Evolutionary conservation across 805 yeast species (phyloP).

Genomic region (Yamadazyma olivae): DNA sequence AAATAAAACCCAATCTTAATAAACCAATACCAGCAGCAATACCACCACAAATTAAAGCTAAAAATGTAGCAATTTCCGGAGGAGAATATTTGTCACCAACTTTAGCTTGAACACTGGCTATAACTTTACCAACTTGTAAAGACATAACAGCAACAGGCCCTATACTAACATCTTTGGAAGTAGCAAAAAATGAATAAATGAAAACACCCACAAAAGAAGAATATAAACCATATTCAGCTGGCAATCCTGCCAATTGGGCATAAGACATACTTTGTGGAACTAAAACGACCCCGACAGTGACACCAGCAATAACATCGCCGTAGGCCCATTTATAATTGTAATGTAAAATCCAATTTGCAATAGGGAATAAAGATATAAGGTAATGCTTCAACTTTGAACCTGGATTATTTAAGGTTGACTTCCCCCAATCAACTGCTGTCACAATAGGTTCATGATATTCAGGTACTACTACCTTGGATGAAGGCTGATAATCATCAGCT

Average conservation of each 20-base stretch:
- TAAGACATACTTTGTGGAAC: slow-evolving; percentile 97
- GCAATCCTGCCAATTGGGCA: slow-evolving; percentile 79
- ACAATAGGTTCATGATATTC: slow-evolving; percentile 34
- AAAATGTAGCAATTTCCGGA: slow-evolving; percentile 74
- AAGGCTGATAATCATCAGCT: not conserved
- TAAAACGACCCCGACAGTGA: slow-evolving; percentile 88
- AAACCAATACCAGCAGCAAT: slow-evolving; percentile 81
- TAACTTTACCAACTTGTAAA: slow-evolving; percentile 74
- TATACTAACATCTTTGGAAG: slow-evolving; percentile 91
- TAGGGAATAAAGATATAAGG: slow-evolving; percentile 68
- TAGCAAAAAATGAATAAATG: slow-evolving; percentile 86
- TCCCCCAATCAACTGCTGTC: slow-evolving; percentile 31
- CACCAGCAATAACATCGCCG: slow-evolving; percentile 85
- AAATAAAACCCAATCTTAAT: slow-evolving; percentile 78
- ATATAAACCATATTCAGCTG: slow-evolving; percentile 83
- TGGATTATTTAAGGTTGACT: slow-evolving; percentile 35
- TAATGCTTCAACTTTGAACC: slow-evolving; percentile 42
- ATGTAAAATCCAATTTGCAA: slow-evolving; percentile 78
- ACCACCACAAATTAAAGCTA: slow-evolving; percentile 81
- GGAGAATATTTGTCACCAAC: slow-evolving; percentile 47
- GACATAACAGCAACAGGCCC: slow-evolving; percentile 99
- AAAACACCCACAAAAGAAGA: slow-evolving; percentile 91
- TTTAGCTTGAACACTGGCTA: slow-evolving; percentile 53
- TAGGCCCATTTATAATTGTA: slow-evolving; percentile 78
- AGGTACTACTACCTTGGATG: slow-evolving; percentile 22